Percentiles rank a stretch among this genome's conserved stretches.
Conservation (phyloP, 306 rosid genomes). For the Casuarina equisetifolia region DNA sequence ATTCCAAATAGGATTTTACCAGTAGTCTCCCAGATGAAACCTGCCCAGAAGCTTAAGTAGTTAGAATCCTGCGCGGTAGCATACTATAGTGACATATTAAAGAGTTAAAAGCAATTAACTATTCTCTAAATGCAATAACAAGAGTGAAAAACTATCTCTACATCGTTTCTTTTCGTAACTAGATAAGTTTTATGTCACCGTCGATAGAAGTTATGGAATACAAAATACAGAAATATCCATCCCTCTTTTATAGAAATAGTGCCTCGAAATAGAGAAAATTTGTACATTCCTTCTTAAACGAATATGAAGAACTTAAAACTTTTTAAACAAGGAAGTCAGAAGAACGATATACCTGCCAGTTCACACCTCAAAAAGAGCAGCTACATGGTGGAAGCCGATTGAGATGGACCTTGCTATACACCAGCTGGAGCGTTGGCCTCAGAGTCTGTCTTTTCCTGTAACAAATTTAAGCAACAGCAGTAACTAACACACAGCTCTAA, state of each 20-base stretch:
- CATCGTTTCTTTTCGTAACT: neutral
- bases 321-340: neutral
- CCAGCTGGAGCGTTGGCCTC: constrained; percentile 69
- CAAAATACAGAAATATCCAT: neutral
- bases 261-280: neutral
- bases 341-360: neutral
- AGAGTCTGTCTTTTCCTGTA: constrained; percentile 61
- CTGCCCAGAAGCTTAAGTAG: neutral
- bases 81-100: neutral
- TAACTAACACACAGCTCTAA: constrained; percentile 12
- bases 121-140: neutral
- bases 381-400: constrained; percentile 8
- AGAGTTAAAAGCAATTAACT: neutral
- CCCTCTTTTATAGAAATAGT: neutral
- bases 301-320: neutral
- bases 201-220: neutral
- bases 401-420: constrained; percentile 27
- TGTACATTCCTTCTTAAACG: neutral
- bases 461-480: constrained; percentile 25
- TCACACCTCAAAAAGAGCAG: constrained; percentile 11
- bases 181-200: neutral
- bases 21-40: constrained; percentile 1
- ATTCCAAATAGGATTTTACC: neutral
- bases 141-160: neutral
- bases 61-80: neutral